These are phyloP conservation scores for Candida multigemmis DNA, from an alignment of 805 yeast genomes.

Conservation along the genomic window DNA sequence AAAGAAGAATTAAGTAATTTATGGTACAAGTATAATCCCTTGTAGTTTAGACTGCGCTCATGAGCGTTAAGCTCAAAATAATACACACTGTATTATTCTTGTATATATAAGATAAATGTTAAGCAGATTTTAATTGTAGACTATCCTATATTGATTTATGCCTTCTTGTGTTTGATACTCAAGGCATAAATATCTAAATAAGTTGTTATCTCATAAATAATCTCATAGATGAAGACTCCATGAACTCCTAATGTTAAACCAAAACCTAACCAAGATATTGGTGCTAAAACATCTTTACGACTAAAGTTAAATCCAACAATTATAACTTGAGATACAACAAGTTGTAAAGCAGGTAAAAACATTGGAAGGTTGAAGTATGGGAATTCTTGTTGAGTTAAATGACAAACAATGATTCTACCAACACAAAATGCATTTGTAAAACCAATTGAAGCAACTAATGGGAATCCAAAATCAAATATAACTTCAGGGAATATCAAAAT, in stretches of 20 bases:
- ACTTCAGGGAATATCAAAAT: constrained; percentile 43
- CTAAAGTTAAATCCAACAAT: constrained; percentile 28
- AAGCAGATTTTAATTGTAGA: not conserved
- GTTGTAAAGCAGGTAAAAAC: constrained; percentile 51
- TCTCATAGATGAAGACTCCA: constrained; percentile 63
- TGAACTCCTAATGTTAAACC: constrained; percentile 63
- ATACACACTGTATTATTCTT: too few relatives aligned
- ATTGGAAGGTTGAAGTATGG: constrained; percentile 68
- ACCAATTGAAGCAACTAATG: constrained; percentile 64
- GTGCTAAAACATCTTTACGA: constrained; percentile 33
- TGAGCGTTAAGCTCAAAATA: too few relatives aligned
- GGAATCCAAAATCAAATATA: constrained; percentile 35
- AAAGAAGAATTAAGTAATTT: constrained; percentile 15
- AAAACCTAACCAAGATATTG: constrained; percentile 56
- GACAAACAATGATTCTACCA: constrained; percentile 86
- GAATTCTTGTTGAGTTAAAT: constrained; percentile 70
- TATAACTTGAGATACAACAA: constrained; percentile 23
- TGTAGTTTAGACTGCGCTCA: too few relatives aligned
- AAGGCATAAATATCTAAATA: constrained; percentile 82
- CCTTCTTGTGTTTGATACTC: constrained; percentile 71
- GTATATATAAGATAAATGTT: too few relatives aligned
- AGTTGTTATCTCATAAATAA: constrained; percentile 69
- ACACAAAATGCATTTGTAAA: constrained; percentile 73
- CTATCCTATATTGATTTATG: constrained; percentile 7
- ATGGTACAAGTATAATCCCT: constrained; percentile 1